A percentile compares a stretch with the other conserved stretches of the same genome.
Evolutionary conservation across 2,329 filamentous ascomycete species (phyloP).

Genomic region (Penicillium aurantiogriseum): DNA sequence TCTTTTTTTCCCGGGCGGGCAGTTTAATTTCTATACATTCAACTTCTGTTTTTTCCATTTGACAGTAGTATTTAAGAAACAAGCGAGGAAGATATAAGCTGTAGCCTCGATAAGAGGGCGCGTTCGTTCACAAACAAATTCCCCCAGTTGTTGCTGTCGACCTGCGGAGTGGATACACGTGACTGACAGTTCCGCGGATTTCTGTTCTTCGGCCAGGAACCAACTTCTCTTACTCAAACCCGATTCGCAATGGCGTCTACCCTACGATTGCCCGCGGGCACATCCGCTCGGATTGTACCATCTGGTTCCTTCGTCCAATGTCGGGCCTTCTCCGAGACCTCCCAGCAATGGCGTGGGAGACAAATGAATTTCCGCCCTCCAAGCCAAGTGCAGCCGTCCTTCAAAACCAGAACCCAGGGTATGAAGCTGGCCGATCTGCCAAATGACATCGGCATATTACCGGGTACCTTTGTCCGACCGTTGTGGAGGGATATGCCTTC

Average conservation of each 20-base stretch:
- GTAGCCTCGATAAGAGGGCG: constrained; percentile 1
- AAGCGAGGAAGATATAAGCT: constrained; percentile 6
- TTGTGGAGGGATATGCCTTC: constrained; percentile 42
- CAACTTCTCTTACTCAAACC: constrained; percentile 8
- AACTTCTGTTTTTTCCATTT: background rate
- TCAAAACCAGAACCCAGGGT: constrained; percentile 36
- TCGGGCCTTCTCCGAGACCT: constrained; percentile 37
- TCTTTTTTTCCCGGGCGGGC: constrained; percentile 3
- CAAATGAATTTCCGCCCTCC: constrained; percentile 19
- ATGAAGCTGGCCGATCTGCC: constrained; percentile 35
- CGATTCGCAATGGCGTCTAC: constrained; percentile 35
- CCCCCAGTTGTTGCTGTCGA: background rate
- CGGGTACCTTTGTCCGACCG: constrained; percentile 43
- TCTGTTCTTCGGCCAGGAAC: constrained; percentile 17
- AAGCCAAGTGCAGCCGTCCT: constrained; percentile 34
- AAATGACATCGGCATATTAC: constrained; percentile 49
- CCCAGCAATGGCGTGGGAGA: constrained; percentile 25
- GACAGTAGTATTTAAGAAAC: background rate
- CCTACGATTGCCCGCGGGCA: constrained; percentile 25
- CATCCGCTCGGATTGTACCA: constrained; percentile 21
- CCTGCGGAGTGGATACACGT: constrained; percentile 24
- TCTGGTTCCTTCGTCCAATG: constrained; percentile 25
- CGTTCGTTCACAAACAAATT: background rate
- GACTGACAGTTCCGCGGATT: constrained; percentile 22
- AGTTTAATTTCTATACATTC: constrained; percentile 4